phyloP scores from a whole-genome alignment of 805 yeast genomes.

The Lachancea nothofagi region DNA sequence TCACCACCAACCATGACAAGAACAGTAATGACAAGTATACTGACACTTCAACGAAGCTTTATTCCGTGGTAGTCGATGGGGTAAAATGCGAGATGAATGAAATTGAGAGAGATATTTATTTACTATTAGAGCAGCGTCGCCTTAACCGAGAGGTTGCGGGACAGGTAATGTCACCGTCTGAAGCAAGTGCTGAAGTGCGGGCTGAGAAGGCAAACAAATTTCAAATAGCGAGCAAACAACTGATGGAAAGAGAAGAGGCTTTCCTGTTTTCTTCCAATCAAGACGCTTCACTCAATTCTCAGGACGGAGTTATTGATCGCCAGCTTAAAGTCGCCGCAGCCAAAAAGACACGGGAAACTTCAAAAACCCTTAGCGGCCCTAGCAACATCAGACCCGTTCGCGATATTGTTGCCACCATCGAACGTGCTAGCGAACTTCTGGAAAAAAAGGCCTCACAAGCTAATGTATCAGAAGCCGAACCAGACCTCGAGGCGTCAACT shows the following conservation, averaged over 20 bases:
- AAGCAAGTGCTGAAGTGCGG: background rate
- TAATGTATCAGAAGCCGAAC: too few relatives aligned
- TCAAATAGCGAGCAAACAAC: background rate
- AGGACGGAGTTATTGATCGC: constrained; percentile 2
- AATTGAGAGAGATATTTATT: constrained; percentile 3
- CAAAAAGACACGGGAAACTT: too few relatives aligned
- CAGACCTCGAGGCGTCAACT: too few relatives aligned
- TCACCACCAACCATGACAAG: background rate
- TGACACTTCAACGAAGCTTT: background rate
- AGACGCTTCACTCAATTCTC: background rate
- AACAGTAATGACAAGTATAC: background rate
- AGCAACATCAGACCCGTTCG: background rate
- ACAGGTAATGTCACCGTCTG: background rate
- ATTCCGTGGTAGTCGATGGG: background rate
- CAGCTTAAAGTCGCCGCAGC: constrained; percentile 1
- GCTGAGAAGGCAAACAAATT: constrained; percentile 1
- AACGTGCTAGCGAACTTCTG: too few relatives aligned
- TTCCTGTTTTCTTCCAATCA: background rate
- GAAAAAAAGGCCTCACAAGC: too few relatives aligned
- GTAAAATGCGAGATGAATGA: constrained; percentile 1
- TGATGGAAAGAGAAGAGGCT: constrained; percentile 3
- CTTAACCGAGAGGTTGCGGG: background rate
- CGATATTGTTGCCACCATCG: constrained; percentile 3
- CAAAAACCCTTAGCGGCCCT: background rate
- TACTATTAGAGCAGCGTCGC: background rate